Evolutionary conservation across 257 asterid species (phyloP), one percentile per base, ranked within the genome.

Genomic region (Paraleonurus japonicus): DNA sequence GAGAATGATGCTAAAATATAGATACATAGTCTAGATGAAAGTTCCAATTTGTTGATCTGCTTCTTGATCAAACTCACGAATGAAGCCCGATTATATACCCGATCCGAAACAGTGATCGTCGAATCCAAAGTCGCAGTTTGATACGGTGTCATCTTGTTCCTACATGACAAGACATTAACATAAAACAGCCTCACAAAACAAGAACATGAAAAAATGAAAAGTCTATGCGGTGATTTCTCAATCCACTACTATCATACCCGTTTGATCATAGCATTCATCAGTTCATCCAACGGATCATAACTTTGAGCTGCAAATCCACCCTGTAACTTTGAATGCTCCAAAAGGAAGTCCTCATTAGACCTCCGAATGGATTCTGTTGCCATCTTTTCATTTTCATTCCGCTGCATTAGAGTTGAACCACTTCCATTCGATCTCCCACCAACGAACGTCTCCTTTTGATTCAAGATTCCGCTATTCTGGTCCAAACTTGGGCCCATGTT

Each of bases 61-160:
- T 72, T 73, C 75, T 51, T 41, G 65, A 55, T 12, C 23, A 26
- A 41, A 15, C 58, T 47, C 22, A 47, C 20, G 10, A 47, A 16
- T 6, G 19, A 67, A 22, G 24, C 48, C 70, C 66, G 32, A n/a
- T 81, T 77, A 83, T 15, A 78, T 26, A 76, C 84, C 84, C 41
- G 85, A 72, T 37, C 92, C 89, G 12, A 86, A 89, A 3, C 83
- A 50, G 72, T 72, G 88, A 69, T 84, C 87, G 55, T 84, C 88
- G 37, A 86, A 79, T 41, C 78, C 86, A 16, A 87, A 81, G 64
- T 82, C 86, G 43, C 86, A 88, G 33, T 78, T 84, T 35, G 90
- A 45, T 30, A 72, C 30, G 28, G 65, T 80, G 45, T 81, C 95
- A 45, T 84, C 88, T 53, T 76, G 90, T 80, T 87, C 97, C 98